Conservation (phyloP, 2,329 filamentous ascomycete genomes). For the Colletotrichum ledebouriae region DNA sequence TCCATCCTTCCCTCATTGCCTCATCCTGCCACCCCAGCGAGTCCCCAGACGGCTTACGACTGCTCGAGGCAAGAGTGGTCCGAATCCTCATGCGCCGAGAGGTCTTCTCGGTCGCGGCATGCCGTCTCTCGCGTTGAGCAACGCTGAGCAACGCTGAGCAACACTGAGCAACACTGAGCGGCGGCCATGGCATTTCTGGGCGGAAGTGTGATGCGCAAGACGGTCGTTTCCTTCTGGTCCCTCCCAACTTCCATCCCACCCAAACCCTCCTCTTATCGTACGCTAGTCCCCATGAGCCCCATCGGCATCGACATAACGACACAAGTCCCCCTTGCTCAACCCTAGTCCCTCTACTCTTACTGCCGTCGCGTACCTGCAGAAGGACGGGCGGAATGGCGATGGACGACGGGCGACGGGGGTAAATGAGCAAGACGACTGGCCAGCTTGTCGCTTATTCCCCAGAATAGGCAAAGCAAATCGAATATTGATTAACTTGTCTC, state of each 20-base stretch:
- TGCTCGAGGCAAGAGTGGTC: slow-evolving; percentile 26
- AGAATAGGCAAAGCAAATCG: slow-evolving; percentile 16
- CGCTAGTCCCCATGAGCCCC: background rate
- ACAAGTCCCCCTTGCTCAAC: background rate
- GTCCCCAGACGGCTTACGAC: slow-evolving; percentile 32
- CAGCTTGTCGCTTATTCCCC: background rate
- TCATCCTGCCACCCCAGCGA: slow-evolving; percentile 2
- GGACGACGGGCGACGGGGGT: slow-evolving; percentile 23
- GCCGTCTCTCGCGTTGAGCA: slow-evolving; percentile 12
- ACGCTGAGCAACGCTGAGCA: slow-evolving; percentile 2
- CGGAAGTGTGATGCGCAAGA: slow-evolving; percentile 15
- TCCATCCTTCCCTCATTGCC: slow-evolving; percentile 1
- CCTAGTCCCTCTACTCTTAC: slow-evolving; percentile 5
- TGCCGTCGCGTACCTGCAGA: slow-evolving; percentile 31
- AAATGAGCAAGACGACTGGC: no score
- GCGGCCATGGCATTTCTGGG: slow-evolving; percentile 30
- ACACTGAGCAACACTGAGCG: slow-evolving; percentile 3
- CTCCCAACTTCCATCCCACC: background rate
- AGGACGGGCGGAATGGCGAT: slow-evolving; percentile 19
- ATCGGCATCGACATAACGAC: background rate
- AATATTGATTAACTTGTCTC: slow-evolving; percentile 16
- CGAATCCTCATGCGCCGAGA: slow-evolving; percentile 38
- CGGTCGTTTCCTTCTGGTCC: background rate
- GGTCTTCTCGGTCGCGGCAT: slow-evolving; percentile 27
- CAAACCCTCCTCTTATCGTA: slow-evolving; percentile 6